A percentile compares a stretch with the other conserved stretches of the same genome.
Evolutionary conservation across 2,329 filamentous ascomycete genomes (phyloP).

Genomic region (Alternaria metachromatica): DNA sequence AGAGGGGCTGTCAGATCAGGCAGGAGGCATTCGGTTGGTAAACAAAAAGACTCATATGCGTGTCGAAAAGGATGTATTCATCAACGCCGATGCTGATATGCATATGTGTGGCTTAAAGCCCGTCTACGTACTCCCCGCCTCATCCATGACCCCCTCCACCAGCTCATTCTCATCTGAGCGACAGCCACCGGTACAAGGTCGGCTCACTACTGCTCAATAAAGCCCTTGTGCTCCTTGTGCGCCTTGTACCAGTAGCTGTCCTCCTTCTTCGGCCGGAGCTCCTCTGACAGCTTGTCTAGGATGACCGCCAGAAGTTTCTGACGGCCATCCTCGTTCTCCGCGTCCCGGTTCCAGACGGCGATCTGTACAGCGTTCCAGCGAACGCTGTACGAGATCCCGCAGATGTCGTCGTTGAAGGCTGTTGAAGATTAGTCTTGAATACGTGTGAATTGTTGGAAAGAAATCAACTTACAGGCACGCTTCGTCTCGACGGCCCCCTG

Average conservation of each 20-base stretch:
- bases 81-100: constrained; percentile 2
- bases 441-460: background rate
- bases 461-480: constrained; percentile 61
- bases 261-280: constrained; percentile 71
- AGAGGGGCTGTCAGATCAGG: background rate
- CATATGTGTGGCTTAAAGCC: background rate
- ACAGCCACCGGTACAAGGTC: background rate
- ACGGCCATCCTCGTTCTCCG: constrained; percentile 78
- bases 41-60: background rate
- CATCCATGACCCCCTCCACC: background rate
- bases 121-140: background rate
- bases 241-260: constrained; percentile 82
- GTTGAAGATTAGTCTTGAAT: background rate
- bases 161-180: background rate
- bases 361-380: constrained; percentile 90
- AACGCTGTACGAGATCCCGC: constrained; percentile 84
- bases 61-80: constrained; percentile 6
- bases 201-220: constrained; percentile 50
- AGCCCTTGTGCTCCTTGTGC: constrained; percentile 86
- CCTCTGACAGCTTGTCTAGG: constrained; percentile 73
- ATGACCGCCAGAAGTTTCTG: constrained; percentile 76
- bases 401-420: constrained; percentile 76
- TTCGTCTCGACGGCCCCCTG: constrained; percentile 71
- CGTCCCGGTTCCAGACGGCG: constrained; percentile 92
- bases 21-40: background rate